A percentile compares a stretch with the other conserved stretches of the same genome.
Evolutionary conservation across 139 green algal species (phyloP).

Genomic region (Volvox africanus): DNA sequence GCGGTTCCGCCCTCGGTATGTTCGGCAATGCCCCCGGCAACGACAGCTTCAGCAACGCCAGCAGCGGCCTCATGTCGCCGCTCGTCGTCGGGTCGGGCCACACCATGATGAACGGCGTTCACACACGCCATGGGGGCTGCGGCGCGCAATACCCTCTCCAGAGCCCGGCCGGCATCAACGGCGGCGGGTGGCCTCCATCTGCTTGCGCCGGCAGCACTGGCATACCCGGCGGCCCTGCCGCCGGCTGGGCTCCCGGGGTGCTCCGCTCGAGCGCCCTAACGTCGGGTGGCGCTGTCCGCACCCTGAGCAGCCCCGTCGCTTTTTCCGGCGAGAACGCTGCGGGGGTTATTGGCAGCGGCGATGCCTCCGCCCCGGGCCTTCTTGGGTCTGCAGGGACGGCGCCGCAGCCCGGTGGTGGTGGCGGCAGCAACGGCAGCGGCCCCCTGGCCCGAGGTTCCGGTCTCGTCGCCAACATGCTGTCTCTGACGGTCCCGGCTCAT

Average conservation of each 20-base stretch:
- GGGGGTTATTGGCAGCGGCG: not conserved
- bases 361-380: not conserved
- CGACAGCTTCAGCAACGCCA: slow-evolving; percentile 31
- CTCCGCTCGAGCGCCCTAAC: not conserved
- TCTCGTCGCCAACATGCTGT: not conserved
- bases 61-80: slow-evolving; percentile 21
- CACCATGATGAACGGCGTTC: not conserved
- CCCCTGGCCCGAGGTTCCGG: not conserved
- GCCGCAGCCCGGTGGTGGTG: not conserved
- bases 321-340: not conserved
- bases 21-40: not conserved
- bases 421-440: slow-evolving; percentile 10
- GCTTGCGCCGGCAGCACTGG: not conserved
- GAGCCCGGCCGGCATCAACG: not conserved
- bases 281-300: not conserved
- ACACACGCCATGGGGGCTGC: not conserved
- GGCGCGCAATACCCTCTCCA: not conserved
- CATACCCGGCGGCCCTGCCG: not conserved
- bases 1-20: not conserved
- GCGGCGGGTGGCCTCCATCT: not conserved
- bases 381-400: not conserved
- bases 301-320: slow-evolving; percentile 3
- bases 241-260: not conserved
- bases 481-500: not conserved
- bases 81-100: not conserved